Evolutionary conservation across 2,329 filamentous ascomycete genomes (phyloP), one percentile per base, ranked within the genome.

Genomic region (Cladophialophora carrionii): DNA sequence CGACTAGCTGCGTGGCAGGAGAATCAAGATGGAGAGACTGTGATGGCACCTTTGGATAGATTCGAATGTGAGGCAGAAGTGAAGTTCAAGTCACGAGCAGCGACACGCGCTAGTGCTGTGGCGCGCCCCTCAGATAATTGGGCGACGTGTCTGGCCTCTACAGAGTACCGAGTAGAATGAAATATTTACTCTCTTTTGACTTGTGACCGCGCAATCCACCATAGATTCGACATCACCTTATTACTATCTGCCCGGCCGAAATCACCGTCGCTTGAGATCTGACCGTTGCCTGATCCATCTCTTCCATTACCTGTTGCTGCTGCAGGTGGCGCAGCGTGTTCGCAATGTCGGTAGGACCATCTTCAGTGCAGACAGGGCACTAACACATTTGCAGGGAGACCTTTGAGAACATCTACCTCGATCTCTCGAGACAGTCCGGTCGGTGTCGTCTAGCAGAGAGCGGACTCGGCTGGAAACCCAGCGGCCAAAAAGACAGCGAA

Each of bases 341-440:
- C 51, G 57, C 17, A 32, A 69, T 69, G 67, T 69, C 6, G 26
- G 67, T 67, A n/a, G 17, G 5, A 14, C 26, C 52, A 49, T 37
- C 32, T 37, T 7, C 22, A 54, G 34, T 22, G 20, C 12, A 34
- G 20, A 10, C n/a, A 37, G 3, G 31, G 34, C 24, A 55, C 58
- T 66, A 49, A 66, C 60, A 43, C 14, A 26, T 1, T 7, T 34
- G 10, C 41, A 88, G 85, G 85, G 95, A 99, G 87, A 95, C 90
- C 76, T 99, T 99, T 80, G 94, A 98, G 76, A 92, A 92, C 80
- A 96, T 98, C 81, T 93, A 95, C 80, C 87, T 99, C 73, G 94
- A 99, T 78, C 86, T 99, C 66, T 97, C 93, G 73, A 95, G 92
- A 78, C 90, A 95, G 79, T 86, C 88, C 65, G 95, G 95, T 72